Conservation (phyloP, 176 grass and related monocot genomes). For the Aechmea fasciata region DNA sequence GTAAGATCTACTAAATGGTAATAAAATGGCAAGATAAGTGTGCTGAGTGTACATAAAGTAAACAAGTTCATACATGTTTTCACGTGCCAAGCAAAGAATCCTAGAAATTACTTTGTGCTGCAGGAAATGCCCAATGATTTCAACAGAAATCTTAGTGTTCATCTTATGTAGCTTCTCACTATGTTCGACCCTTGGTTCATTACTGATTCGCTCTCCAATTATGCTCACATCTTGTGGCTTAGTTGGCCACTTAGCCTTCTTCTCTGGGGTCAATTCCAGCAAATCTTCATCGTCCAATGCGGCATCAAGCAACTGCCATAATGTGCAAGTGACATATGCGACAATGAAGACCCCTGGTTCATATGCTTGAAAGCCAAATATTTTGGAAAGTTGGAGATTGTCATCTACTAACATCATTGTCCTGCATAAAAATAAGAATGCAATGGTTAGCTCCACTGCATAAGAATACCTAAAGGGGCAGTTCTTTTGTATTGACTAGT, state of each 20-base stretch:
- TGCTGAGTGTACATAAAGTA: constrained; percentile 30
- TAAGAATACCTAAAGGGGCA: neutral
- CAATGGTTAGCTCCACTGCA: constrained; percentile 15
- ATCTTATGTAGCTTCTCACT: constrained; percentile 63
- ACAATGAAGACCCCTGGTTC: constrained; percentile 69
- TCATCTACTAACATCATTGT: constrained; percentile 59
- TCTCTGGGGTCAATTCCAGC: constrained; percentile 58
- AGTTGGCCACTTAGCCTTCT: constrained; percentile 56
- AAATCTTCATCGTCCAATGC: constrained; percentile 82
- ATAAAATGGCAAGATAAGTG: constrained; percentile 11
- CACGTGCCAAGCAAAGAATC: constrained; percentile 84
- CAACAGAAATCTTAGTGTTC: constrained; percentile 60
- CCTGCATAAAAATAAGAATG: constrained; percentile 45
- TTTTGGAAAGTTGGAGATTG: constrained; percentile 55
- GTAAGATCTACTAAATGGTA: constrained; percentile 8
- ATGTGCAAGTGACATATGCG: constrained; percentile 56
- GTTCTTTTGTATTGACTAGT: neutral
- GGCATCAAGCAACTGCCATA: constrained; percentile 79
- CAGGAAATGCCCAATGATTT: constrained; percentile 74
- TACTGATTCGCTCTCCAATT: constrained; percentile 43
- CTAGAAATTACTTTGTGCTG: constrained; percentile 88
- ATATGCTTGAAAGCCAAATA: constrained; percentile 58
- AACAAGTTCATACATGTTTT: constrained; percentile 87
- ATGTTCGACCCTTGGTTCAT: constrained; percentile 51
- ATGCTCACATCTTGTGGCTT: constrained; percentile 46